A percentile compares a stretch with the other conserved stretches of the same genome.
Evolutionary conservation across 169 alveolate genomes (phyloP).

Genomic region (Eimeria sp.): DNA sequence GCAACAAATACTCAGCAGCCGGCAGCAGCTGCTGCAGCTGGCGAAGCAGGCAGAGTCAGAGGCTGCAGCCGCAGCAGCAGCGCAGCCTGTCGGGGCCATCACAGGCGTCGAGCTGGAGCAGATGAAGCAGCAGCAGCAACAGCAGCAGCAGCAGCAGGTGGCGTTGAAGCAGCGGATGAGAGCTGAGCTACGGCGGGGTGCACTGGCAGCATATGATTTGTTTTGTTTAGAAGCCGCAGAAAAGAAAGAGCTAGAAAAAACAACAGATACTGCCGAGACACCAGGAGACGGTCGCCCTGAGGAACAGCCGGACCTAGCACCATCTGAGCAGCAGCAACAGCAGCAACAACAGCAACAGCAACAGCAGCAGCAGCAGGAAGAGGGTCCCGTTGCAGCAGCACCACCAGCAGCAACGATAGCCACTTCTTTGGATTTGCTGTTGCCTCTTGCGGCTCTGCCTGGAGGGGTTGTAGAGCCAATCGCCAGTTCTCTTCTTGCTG

Average conservation of each 20-base stretch:
- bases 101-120: too few relatives aligned
- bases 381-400: background rate
- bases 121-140: background rate
- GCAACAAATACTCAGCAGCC: slow-evolving; percentile 25
- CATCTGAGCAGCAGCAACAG: too few relatives aligned
- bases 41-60: slow-evolving; percentile 8
- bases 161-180: background rate
- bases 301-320: too few relatives aligned
- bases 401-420: background rate
- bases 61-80: slow-evolving; percentile 27
- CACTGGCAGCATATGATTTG: slow-evolving; percentile 10
- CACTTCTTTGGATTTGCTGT: background rate
- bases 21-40: slow-evolving; percentile 52
- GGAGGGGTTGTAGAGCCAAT: background rate
- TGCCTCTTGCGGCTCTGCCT: slow-evolving; percentile 31
- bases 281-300: too few relatives aligned
- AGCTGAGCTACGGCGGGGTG: slow-evolving; percentile 31
- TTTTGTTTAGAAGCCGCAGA: background rate
- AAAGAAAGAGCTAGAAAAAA: background rate
- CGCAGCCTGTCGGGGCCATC: background rate
- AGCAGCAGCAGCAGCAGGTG: slow-evolving; percentile 29
- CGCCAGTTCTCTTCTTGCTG: background rate
- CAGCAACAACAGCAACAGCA: slow-evolving; percentile 5
- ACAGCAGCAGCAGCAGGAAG: slow-evolving; percentile 37
- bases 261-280: too few relatives aligned